Evolutionary conservation across 352 stramenopile genomes (phyloP).

Genomic region (Pythium chondricola): DNA sequence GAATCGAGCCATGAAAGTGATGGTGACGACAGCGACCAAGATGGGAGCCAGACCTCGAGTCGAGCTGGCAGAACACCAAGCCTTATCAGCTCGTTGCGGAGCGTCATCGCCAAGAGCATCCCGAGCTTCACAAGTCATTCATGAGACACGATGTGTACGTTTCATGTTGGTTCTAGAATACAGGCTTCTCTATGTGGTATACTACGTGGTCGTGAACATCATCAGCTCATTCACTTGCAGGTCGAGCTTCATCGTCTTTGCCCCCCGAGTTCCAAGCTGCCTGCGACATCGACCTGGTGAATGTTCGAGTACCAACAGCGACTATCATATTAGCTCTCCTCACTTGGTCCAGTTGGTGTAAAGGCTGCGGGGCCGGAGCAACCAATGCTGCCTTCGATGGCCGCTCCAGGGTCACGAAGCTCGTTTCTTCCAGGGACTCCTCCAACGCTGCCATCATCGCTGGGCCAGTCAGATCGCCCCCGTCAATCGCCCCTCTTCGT

Average conservation of each 20-base stretch:
- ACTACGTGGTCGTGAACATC: background rate
- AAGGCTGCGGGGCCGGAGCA: constrained; percentile 20
- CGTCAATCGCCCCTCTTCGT: constrained; percentile 56
- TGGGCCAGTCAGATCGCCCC: constrained; percentile 24
- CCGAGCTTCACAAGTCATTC: background rate
- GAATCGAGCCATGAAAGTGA: constrained; percentile 24
- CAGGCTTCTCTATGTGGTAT: no score
- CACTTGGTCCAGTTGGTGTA: no score
- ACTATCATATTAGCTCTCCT: no score
- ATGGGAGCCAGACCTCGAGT: background rate
- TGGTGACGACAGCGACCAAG: constrained; percentile 9
- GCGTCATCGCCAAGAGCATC: background rate
- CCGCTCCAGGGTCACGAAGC: constrained; percentile 48
- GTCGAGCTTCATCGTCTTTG: constrained; percentile 23
- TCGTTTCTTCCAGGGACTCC: constrained; percentile 62
- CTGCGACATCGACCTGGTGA: no score
- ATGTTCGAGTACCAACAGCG: no score
- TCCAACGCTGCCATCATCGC: constrained; percentile 59
- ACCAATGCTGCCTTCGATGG: constrained; percentile 35
- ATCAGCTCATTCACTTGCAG: constrained; percentile 10
- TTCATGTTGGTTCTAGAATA: no score
- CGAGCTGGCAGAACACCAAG: no score
- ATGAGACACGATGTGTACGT: background rate
- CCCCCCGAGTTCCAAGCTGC: no score
- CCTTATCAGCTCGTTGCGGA: background rate